Evolutionary conservation across 495 filamentous ascomycete species (phyloP), one percentile per base, ranked within the genome.

Genomic region (Neurospora tetraspora): DNA sequence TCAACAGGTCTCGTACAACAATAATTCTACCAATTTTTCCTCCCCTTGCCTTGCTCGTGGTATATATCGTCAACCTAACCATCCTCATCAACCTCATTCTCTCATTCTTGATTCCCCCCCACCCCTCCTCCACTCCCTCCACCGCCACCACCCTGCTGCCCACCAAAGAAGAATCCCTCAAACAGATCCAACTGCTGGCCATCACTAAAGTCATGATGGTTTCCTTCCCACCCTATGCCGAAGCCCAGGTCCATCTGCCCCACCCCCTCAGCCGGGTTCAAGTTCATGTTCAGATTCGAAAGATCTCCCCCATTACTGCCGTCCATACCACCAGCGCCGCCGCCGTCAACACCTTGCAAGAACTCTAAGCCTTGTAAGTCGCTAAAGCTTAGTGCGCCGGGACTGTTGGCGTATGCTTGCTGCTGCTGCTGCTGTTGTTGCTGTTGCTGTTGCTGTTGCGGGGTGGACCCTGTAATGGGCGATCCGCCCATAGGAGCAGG

Each of bases 91-190:
- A 27, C 20, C 45, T 23, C 45, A 53, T 23, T 59, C 20, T 10
- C 39, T 39, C 39, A 39, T 12, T 39, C 39, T 14, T 6, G 14
- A 27, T 59, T 59, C 23, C n/a, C n/a, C n/a, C n/a, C 68, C 68
- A 72, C 70, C 14, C 68, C 39, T 16, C 69, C 68, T n/a, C 61
- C 34, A 36, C 34, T 36, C 34, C 34, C 74, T 4, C 53, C 71
- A 1, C 65, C 73, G 5, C 72, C 75, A 39, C 61, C 37, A 3
- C 82, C 80, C 72, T 83, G 79, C 75, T 82, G 82, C 11, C 84
- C 85, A 2, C 94, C 94, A 83, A 97, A 97, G 84, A 95, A 97
- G 79, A 95, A 97, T 0, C 93, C 94, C 80, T 96, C 93, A 79
- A 97, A 92, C 38, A 97, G 81, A 86, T 97, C 93, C 76, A 95